Evolutionary conservation across 1,284 basidiomycete genomes (phyloP).

Genomic region (Malassezia cuniculi): DNA sequence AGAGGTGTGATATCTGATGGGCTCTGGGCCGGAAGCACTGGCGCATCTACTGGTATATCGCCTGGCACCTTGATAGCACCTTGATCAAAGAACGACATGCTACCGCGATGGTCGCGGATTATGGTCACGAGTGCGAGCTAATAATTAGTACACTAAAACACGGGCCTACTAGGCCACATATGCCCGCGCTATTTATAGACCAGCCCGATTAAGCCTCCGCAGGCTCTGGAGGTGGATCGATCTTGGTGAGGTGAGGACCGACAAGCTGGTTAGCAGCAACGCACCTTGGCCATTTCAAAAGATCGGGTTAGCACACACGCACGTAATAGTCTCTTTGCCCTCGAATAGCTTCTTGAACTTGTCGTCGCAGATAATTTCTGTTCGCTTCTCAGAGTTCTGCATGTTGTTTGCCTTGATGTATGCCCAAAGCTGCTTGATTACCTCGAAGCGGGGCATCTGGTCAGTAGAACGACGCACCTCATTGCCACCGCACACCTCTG

Average conservation of each 20-base stretch:
- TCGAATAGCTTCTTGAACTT: conserved; percentile 59
- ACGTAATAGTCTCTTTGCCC: conserved; percentile 60
- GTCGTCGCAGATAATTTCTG: conserved; percentile 65
- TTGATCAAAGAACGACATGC: no score
- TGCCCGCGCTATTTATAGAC: no score
- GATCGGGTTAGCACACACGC: conserved; percentile 26
- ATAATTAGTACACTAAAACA: no score
- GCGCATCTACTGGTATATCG: no score
- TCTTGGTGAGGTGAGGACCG: conserved; percentile 36
- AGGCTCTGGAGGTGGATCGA: conserved; percentile 7
- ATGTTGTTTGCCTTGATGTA: conserved; percentile 66
- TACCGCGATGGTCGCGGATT: no score
- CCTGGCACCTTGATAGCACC: no score
- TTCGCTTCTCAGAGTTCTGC: conserved; percentile 51
- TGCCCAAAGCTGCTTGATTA: conserved; percentile 71
- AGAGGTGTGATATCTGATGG: no score
- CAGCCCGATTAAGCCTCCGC: no score
- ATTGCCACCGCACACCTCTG: conserved; percentile 38
- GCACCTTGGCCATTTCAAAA: conserved; percentile 43
- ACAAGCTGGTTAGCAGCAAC: conserved; percentile 21
- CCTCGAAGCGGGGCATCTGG: conserved; percentile 67
- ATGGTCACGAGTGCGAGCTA: no score
- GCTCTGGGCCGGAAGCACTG: no score
- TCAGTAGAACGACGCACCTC: conserved; percentile 32
- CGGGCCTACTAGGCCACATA: no score